Percentiles rank a stretch among this genome's conserved stretches.
Evolutionary conservation across 2,329 filamentous ascomycete species (phyloP).

Genomic region (Epichloe amarillans): DNA sequence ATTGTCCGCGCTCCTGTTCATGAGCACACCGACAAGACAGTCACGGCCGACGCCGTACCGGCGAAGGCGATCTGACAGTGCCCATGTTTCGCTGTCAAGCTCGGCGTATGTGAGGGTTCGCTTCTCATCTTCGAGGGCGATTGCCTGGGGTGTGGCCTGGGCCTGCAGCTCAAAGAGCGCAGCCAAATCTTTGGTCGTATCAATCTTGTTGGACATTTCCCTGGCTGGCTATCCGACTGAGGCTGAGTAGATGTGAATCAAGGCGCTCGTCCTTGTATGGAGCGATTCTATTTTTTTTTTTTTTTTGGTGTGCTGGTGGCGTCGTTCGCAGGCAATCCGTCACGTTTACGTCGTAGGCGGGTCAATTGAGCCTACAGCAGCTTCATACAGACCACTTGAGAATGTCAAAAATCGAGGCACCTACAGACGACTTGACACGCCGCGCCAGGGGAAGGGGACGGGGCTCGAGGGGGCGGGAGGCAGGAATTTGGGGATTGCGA

Average conservation of each 20-base stretch:
- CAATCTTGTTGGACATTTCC: slow-evolving; percentile 50
- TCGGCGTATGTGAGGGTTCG: slow-evolving; percentile 57
- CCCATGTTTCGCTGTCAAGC: slow-evolving; percentile 53
- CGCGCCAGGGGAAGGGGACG: not conserved
- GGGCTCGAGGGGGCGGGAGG: not conserved
- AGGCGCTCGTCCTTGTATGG: not conserved
- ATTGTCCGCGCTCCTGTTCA: slow-evolving; percentile 65
- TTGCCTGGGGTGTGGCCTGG: slow-evolving; percentile 50
- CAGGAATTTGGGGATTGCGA: too few species aligned
- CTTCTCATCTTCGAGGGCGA: slow-evolving; percentile 60
- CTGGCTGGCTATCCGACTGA: too few species aligned
- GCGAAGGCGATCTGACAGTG: slow-evolving; percentile 51
- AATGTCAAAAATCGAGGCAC: not conserved
- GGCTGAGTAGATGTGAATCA: not conserved
- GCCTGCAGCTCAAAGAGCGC: slow-evolving; percentile 60
- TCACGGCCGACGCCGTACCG: slow-evolving; percentile 58
- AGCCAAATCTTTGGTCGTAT: slow-evolving; percentile 58
- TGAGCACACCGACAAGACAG: slow-evolving; percentile 59
- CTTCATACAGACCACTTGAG: not conserved
- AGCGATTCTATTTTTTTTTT: too few species aligned
- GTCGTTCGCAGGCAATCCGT: not conserved
- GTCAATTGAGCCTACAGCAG: too few species aligned
- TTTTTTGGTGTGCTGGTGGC: not conserved
- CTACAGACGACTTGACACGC: not conserved
- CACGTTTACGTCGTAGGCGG: not conserved